Base-by-base conservation (phyloP, 805 yeast genomes). In the Starmerella roubikii region DNA sequence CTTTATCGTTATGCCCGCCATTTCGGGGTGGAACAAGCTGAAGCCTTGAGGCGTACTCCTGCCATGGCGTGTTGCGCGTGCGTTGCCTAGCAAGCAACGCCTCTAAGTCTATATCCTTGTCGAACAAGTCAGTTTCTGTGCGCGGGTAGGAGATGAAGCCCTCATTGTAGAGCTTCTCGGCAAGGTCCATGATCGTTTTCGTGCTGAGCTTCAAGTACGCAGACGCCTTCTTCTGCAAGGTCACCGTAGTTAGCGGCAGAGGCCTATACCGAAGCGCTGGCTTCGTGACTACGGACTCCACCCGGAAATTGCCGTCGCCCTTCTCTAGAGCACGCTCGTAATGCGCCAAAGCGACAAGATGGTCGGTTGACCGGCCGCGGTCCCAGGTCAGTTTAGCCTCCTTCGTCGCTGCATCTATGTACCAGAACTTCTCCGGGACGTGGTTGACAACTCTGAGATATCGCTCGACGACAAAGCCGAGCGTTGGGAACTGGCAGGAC, bases 141-240 rank as follows among this genome's bases (percentile, higher is more conserved):
- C 99, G 78, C 3, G 99, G 99, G 55, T 91, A 91, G 0, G 96
- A 85, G 1, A 91, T 65, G 53, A 74, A 83, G 0, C 98, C 98
- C 34, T 69, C 66, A 41, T 79, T 85, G 56, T 91, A 91, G 19
- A 91, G 66, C 46, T 71, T 72, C 58, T 91, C 98, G 0, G 99
- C 98, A 0, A 52, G 41, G 20, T 71, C 73, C 51, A 91, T 62
- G 2, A 94, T 74, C 34, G 68, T 69, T 52, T 86, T 85, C 0
- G 97, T 91, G 51, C 81, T 72, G 66, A 84, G 59, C 45, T 75
- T 79, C 54, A 86, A 75, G 50, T 62, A 71, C 21, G 71, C 63
- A 0, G 95, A 71, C 48, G 96, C 93, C 45, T 75, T 77, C 52
- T 83, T 84, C 52, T 91, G 98, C 32, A 91, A 61, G 52, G 82